phyloP scores from a whole-genome alignment of 306 rosid genomes.

The Bauhinia variegata region DNA sequence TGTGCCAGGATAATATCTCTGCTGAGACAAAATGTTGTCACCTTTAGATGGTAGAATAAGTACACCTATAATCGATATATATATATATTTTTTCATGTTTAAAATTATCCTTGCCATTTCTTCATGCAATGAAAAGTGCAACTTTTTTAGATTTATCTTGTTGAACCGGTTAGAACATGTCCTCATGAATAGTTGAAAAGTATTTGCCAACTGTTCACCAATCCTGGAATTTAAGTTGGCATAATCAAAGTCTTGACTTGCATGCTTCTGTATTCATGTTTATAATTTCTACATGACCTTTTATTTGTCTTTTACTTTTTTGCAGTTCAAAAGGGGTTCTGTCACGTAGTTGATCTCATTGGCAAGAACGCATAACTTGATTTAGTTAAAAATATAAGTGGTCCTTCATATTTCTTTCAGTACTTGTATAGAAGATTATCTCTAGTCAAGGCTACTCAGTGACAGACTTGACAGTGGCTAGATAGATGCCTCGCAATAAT shows the following conservation, averaged over 20 bases:
- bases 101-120: too few species aligned
- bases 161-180: not conserved
- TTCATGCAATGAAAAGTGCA: too few species aligned
- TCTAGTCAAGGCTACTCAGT: not conserved
- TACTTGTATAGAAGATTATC: constrained; percentile 10
- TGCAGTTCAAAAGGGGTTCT: constrained; percentile 95
- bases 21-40: too few species aligned
- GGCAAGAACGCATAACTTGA: constrained; percentile 21
- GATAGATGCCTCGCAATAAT: not conserved
- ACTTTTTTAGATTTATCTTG: not conserved
- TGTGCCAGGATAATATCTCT: too few species aligned
- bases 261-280: constrained; percentile 7
- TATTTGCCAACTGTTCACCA: not conserved
- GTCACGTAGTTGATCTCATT: constrained; percentile 57
- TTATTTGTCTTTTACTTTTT: constrained; percentile 14
- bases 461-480: not conserved
- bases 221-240: not conserved
- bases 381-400: constrained; percentile 16
- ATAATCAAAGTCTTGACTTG: constrained; percentile 27
- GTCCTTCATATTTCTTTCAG: constrained; percentile 14
- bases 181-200: not conserved
- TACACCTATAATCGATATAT: too few species aligned
- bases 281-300: not conserved
- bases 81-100: too few species aligned
- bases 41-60: too few species aligned